Conservation (phyloP, 805 yeast species). For the Tanozyma kutaoensis region DNA sequence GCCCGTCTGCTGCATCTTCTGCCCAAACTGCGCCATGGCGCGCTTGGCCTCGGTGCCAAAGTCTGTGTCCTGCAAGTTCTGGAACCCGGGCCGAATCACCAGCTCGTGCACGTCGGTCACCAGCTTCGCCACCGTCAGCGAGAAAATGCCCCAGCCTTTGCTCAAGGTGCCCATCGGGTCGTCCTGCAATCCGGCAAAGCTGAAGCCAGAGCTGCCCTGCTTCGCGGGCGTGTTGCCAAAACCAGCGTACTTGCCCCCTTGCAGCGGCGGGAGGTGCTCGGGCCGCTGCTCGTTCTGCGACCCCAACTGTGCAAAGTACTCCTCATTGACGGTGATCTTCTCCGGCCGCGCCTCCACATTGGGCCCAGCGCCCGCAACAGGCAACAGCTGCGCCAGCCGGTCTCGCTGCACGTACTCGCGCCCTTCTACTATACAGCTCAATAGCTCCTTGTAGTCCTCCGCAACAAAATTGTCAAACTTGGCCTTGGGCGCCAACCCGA, state of each 20-base stretch:
- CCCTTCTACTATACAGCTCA: conserved; percentile 67
- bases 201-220: conserved; percentile 20
- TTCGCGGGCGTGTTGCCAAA: conserved; percentile 68
- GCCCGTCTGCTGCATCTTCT: conserved; percentile 82
- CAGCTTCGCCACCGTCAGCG: conserved; percentile 73
- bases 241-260: conserved; percentile 88
- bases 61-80: conserved; percentile 67
- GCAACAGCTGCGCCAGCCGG: conserved; percentile 32
- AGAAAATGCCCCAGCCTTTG: conserved; percentile 90
- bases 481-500: conserved; percentile 45
- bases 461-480: conserved; percentile 88
- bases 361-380: conserved; percentile 20
- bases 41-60: conserved; percentile 68
- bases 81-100: conserved; percentile 85
- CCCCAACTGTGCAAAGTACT: conserved; percentile 73
- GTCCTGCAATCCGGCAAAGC: conserved; percentile 45
- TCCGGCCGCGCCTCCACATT: conserved; percentile 26
- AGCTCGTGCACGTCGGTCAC: conserved; percentile 76
- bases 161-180: conserved; percentile 88
- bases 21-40: conserved; percentile 96
- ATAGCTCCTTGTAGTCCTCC: conserved; percentile 80
- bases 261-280: conserved; percentile 73
- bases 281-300: conserved; percentile 60
- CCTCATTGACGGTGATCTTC: conserved; percentile 41
- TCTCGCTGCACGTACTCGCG: conserved; percentile 54